phyloP scores from a whole-genome alignment of 78 protist genomes.

The Dictyostelium citrinum region DNA sequence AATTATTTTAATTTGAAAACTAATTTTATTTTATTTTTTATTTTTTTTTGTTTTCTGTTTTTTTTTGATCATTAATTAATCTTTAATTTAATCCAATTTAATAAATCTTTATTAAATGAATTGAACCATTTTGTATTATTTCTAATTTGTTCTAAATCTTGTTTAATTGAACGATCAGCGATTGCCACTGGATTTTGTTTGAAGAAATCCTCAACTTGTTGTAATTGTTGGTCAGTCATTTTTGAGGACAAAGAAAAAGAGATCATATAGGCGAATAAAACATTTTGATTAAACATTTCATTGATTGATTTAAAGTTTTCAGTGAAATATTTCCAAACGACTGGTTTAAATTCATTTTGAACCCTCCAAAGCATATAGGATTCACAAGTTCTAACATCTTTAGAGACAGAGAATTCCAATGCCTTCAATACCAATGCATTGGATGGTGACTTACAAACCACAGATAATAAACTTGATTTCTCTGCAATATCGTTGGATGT shows the following conservation, averaged over 20 bases:
- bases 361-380: slow-evolving; percentile 40
- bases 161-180: slow-evolving; percentile 42
- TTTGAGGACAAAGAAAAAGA: not conserved
- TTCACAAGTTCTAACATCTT: slow-evolving; percentile 40
- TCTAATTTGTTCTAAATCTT: slow-evolving; percentile 24
- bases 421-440: slow-evolving; percentile 5
- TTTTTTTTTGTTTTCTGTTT: not conserved
- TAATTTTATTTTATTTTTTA: not conserved
- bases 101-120: not conserved
- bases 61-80: too few relatives aligned
- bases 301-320: slow-evolving; percentile 22
- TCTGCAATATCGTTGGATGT: not conserved
- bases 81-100: not conserved
- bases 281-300: not conserved
- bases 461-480: not conserved
- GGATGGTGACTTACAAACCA: not conserved
- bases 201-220: slow-evolving; percentile 13
- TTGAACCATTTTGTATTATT: slow-evolving; percentile 21
- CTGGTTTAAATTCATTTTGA: not conserved
- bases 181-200: slow-evolving; percentile 9
- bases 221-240: not conserved
- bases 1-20: too few relatives aligned
- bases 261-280: not conserved
- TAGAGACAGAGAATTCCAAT: slow-evolving; percentile 18
- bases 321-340: not conserved